Percentiles rank a stretch among this genome's conserved stretches.
Conservation (phyloP, 768 basidiomycete species). For the Mycena haematopus region DNA sequence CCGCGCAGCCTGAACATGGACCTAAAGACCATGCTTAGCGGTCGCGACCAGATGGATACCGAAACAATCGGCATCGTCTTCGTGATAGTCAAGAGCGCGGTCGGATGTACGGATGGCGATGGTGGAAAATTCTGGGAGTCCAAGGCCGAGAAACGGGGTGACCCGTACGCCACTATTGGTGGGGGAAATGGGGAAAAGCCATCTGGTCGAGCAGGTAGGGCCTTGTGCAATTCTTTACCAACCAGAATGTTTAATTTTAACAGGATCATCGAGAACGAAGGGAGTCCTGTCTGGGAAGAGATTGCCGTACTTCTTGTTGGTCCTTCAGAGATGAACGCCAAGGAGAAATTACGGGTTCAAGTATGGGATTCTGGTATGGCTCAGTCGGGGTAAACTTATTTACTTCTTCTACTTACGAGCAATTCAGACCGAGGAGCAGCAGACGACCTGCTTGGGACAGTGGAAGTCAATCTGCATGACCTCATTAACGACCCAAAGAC, state of each 20-base stretch:
- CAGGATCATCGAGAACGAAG: constrained; percentile 67
- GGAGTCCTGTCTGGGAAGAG: constrained; percentile 75
- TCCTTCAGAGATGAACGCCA: constrained; percentile 67
- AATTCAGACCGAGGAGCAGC: constrained; percentile 47
- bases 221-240: not conserved
- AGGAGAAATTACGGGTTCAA: constrained; percentile 68
- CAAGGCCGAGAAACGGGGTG: constrained; percentile 39
- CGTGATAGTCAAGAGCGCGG: constrained; percentile 68
- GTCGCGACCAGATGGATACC: constrained; percentile 68
- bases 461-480: constrained; percentile 47
- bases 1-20: constrained; percentile 77
- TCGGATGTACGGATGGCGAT: constrained; percentile 52
- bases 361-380: constrained; percentile 73
- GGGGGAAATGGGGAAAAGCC: constrained; percentile 66
- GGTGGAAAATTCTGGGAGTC: constrained; percentile 43
- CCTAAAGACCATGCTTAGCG: constrained; percentile 66
- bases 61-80: constrained; percentile 69
- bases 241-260: not conserved
- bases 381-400: not conserved
- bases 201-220: constrained; percentile 68
- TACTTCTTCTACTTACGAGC: not conserved
- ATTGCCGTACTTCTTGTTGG: constrained; percentile 67
- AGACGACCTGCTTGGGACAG: constrained; percentile 57
- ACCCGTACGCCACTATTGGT: constrained; percentile 72
- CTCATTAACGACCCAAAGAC: constrained; percentile 42